Base-by-base conservation (phyloP, 2,329 filamentous ascomycete species). In the Chrysoporthe austroafricana region DNA sequence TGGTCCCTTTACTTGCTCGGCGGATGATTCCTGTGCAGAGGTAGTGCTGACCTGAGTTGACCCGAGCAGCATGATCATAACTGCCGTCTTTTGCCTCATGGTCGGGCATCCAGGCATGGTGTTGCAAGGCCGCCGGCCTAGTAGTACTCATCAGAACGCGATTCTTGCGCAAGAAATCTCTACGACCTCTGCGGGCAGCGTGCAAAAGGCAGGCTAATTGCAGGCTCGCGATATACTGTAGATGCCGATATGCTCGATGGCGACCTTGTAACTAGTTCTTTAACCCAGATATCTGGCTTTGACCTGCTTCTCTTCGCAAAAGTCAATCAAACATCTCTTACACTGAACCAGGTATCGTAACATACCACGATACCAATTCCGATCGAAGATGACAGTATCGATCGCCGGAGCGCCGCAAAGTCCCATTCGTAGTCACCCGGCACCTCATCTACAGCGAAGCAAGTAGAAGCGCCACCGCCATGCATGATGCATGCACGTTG, bases 31-130 rank as follows among this genome's bases (percentile, higher is more conserved):
- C n/a, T n/a, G 36, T 26, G 8, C 34, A 32, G 1, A 46, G 8
- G 44, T 46, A 4, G 14, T 46, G 44, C 36, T 39, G 9, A 39
- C 36, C 4, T 1, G 1, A 9, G 9, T 39, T 39, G 36, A 9
- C 36, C 1, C 9, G 36, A 39, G 36, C 36, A 39, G 44, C 8
- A 46, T 18, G 44, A 4, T 46, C 0, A 14, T 46, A 46, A 46
- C 18, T 13, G 44, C 13, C 4, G 44, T 46, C 44, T 46, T 13
- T n/a, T 71, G 64, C 9, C 69, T 71, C 34, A 71, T 66, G 63
- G 54, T 71, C 18, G 70, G 69, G 32, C 71, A 72, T 21, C 71
- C 71, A 34, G 67, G 67, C 13, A 43, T 57, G 16, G 64, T 62
- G 3, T 63, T 66, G 14, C 14, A 21, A 1, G 57, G 44, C 26